Base-by-base conservation (phyloP, 441 rosid species). In the Populus tomentosa region DNA sequence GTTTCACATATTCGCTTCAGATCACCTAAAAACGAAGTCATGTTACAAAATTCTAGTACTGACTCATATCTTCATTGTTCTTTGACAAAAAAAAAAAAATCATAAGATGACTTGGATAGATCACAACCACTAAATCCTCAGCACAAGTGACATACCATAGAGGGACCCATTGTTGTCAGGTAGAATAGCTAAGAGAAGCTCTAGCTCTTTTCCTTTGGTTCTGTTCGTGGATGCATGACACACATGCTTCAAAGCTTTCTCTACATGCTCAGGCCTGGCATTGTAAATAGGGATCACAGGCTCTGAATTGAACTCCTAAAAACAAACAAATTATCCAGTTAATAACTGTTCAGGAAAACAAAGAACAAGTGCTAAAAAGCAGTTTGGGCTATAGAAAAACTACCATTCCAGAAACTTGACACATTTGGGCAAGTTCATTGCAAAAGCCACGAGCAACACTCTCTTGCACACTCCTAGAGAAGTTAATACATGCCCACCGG, bases 401-500 rank as follows among this genome's bases (percentile, higher is more conserved):
- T 82, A 86, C 89, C 89, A 86, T 84, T 72, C 89, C 87, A 28
- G 84, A 77, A 46, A 79, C 69, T 79, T 81, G 78, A 30, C 32
- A 30, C 32, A 30, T 30, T 30, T 30, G 32, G 32, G 32, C 32
- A 30, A 30, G 32, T 30, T 84, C 78, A 20, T 81, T 81, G 72
- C 87, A 84, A 67, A 86, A 86, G 14, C 79, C 68, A 2, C 13
- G 74, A 16, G 84, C 87, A 23, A 61, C 75, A 77, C 74, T 79
- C 30, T 80, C 86, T 73, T 82, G 83, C 42, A 84, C 84, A 23
- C 66, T 71, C 59, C 81, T 69, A 1, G 84, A 82, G 80, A 86
- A 84, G 86, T 86, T 86, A 46, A 86, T 81, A 69, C 89, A 82
- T 42, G 85, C 78, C 87, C 89, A 86, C 35, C 81, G 75, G 68